A percentile compares a stretch with the other conserved stretches of the same genome.
These are phyloP conservation scores for Myxozyma vanderwaltii DNA, from an alignment of 805 yeast genomes.

Conservation along the genomic window DNA sequence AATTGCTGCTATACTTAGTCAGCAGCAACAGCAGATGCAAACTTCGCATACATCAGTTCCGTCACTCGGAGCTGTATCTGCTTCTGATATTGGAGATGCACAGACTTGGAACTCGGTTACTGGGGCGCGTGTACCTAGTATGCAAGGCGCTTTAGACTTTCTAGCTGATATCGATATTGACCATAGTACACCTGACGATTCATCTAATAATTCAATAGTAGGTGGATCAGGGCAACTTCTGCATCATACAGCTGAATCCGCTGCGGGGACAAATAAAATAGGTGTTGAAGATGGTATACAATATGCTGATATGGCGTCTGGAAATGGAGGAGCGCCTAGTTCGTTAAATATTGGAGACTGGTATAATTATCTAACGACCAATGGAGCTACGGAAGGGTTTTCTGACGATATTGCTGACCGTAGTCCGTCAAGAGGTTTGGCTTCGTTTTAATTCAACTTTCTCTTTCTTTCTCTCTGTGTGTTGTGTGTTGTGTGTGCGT, in stretches of 20 bases:
- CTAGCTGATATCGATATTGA: constrained; percentile 14
- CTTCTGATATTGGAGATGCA: background rate
- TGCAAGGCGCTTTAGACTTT: constrained; percentile 13
- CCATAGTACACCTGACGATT: constrained; percentile 17
- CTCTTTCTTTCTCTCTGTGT: too few relatives aligned
- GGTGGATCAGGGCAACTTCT: background rate
- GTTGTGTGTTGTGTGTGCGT: too few relatives aligned
- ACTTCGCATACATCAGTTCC: background rate
- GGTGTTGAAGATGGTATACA: constrained; percentile 5
- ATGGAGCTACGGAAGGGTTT: constrained; percentile 13
- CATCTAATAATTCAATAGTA: background rate
- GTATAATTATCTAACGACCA: constrained; percentile 44
- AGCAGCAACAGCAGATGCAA: constrained; percentile 4
- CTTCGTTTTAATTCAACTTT: background rate
- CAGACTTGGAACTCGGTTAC: background rate
- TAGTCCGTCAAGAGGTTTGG: constrained; percentile 18
- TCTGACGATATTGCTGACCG: constrained; percentile 23
- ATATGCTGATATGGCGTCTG: constrained; percentile 1
- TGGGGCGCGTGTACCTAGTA: background rate
- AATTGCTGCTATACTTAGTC: constrained; percentile 1
- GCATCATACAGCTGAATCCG: background rate
- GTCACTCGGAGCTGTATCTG: background rate
- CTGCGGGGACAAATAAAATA: background rate
- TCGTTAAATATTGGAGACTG: constrained; percentile 45
- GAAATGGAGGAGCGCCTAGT: constrained; percentile 38